Percentiles rank a stretch among this genome's conserved stretches.
These are phyloP conservation scores for Russula ochroleuca DNA, from an alignment of 768 basidiomycete species.

Conservation along the genomic window DNA sequence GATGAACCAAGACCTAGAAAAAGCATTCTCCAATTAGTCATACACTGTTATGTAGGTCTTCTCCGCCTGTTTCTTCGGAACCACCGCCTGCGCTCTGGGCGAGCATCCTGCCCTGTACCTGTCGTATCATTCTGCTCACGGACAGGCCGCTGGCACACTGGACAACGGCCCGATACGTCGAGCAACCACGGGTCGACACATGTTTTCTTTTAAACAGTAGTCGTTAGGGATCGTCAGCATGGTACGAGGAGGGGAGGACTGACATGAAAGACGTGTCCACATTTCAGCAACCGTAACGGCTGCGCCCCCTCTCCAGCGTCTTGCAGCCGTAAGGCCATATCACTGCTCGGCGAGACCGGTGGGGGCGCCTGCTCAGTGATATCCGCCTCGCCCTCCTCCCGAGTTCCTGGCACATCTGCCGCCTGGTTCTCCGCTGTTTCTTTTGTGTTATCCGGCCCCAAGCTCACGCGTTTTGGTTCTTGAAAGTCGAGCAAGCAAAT, in stretches of 20 bases:
- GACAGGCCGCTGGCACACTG: conserved; percentile 76
- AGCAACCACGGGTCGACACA: conserved; percentile 89
- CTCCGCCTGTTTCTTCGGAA: conserved; percentile 23
- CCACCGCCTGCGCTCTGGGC: conserved; percentile 26
- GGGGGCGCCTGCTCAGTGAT: conserved; percentile 3
- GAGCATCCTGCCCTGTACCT: conserved; percentile 31
- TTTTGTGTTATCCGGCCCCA: conserved; percentile 27
- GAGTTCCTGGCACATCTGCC: conserved; percentile 35
- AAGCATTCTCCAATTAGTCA: background rate
- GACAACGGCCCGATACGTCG: conserved; percentile 82
- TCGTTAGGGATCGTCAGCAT: background rate
- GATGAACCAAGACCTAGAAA: background rate
- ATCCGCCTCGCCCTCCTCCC: conserved; percentile 35
- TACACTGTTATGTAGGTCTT: conserved; percentile 1
- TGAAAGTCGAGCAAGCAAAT: conserved; percentile 85
- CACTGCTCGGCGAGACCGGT: conserved; percentile 21
- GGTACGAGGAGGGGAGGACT: conserved; percentile 33
- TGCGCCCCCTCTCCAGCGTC: conserved; percentile 76
- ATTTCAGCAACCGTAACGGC: conserved; percentile 68
- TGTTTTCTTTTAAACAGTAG: conserved; percentile 52
- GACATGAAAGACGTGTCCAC: conserved; percentile 90
- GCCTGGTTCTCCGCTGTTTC: conserved; percentile 23
- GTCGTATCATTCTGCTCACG: conserved; percentile 41
- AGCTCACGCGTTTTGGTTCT: conserved; percentile 49
- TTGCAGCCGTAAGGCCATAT: conserved; percentile 48